phyloP scores from a whole-genome alignment of 2,329 filamentous ascomycete species.

The Thielaviopsis populi region DNA sequence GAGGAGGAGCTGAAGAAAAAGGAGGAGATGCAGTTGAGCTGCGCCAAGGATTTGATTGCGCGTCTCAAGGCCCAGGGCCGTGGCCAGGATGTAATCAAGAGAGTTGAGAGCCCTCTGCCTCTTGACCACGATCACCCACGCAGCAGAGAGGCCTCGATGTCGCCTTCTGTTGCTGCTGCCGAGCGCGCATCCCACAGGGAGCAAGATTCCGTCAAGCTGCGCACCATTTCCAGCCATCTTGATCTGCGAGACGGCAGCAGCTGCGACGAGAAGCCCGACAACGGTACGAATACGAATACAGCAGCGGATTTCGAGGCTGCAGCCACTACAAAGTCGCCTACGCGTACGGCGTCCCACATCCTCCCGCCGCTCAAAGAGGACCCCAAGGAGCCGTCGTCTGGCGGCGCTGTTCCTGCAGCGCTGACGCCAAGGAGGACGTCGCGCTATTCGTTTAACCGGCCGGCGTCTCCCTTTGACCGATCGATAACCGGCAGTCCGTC shows the following conservation, averaged over 20 bases:
- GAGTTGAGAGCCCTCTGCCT: conserved; percentile 6
- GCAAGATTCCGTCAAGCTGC: conserved; percentile 7
- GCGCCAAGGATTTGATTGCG: conserved; percentile 13
- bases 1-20: conserved; percentile 17
- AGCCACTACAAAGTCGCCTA: neutral
- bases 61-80: conserved; percentile 12
- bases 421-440: neutral
- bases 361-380: conserved; percentile 6
- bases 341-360: neutral
- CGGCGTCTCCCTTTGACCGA: conserved; percentile 1
- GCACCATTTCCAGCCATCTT: conserved; percentile 8
- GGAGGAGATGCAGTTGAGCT: conserved; percentile 15
- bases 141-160: conserved; percentile 12
- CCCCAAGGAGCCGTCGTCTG: neutral
- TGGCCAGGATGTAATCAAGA: conserved; percentile 8
- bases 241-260: conserved; percentile 4
- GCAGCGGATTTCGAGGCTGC: neutral
- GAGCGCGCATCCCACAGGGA: neutral
- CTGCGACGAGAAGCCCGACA: conserved; percentile 4
- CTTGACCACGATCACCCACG: conserved; percentile 9
- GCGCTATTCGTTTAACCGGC: neutral
- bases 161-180: conserved; percentile 1
- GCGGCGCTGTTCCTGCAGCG: neutral
- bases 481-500: neutral
- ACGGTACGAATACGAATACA: neutral